Base-by-base conservation (phyloP, 345 rosid species). In the Turnera subulata region DNA sequence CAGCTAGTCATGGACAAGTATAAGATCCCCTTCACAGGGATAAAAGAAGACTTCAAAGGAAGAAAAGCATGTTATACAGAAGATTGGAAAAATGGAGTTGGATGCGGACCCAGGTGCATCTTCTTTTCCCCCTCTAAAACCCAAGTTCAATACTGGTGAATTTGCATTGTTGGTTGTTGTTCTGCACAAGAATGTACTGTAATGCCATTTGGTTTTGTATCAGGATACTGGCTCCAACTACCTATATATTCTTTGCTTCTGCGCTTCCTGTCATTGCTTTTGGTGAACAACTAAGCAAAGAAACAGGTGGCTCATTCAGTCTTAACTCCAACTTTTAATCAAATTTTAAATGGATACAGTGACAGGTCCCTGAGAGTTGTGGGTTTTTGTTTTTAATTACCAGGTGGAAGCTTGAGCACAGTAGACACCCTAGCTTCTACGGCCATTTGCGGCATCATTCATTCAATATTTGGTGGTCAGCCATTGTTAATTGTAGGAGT, bases 211-310 rank as follows among this genome's bases (percentile, higher is more conserved):
- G 25, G 11, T 5, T 0, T 14, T 24, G 0, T 53, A 11, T 24
- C 71, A 84, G 92, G 76, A 72, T 85, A 46, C 32, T 85, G 69
- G 92, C 88, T 33, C 92, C 92, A 46, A 85, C 86, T 15, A 63
- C 75, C 12, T 82, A 76, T 57, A 73, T 85, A 56, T 82, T 82
- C 66, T 82, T 82, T 53, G 88, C 92, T 46, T 85, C 92, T 48
- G 84, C 88, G 11, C 74, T 82, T 54, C 92, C 92, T 0, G 88
- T 82, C 17, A 78, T 85, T 58, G 92, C 92, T 22, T 85, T 85
- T 11, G 88, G 88, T 16, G 88, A 78, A 53, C 86, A 82, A 59
- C 70, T 85, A 38, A 78, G 77, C 56, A 62, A 75, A 61, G 92
- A 85, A 62, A 82, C 88, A 50, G 81, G 88, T 82, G 45, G n/a